Base-by-base conservation (phyloP, 2,329 filamentous ascomycete species). In the Teratosphaeria viscida region DNA sequence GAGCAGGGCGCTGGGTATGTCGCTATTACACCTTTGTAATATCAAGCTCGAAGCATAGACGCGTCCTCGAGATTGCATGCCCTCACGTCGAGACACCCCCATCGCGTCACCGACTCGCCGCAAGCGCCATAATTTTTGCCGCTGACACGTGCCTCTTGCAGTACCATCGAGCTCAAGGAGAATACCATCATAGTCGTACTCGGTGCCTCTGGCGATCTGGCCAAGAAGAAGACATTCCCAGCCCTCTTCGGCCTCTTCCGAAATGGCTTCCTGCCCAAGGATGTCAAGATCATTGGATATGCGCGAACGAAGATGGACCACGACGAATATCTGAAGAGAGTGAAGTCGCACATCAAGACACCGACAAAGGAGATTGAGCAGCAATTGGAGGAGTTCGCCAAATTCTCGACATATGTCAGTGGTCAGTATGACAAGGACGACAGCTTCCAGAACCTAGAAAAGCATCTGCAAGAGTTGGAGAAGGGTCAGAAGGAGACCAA, bases 191-290 rank as follows among this genome's bases (percentile, higher is more conserved):
- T 99, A 71, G 84, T 99, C 71, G 94, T 99, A 70, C 86, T 99
- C 67, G 94, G 94, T 72, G 94, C 94, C 66, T 99, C 94, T 57
- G 94, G 94, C 71, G 94, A 99, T 82, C 80, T 99, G 67, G 94
- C 94, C 57, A 99, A 99, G 84, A 99, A 99, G 87, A 99, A 99
- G 87, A 99, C 94, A 54, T 99, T 95, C 79, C 94, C 94, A 66
- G 94, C 94, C 62, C 86, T 99, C 59, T 99, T 99, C 75, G 94
- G 94, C 69, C 86, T 99, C 72, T 96, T 92, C 81, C 90, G 94
- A 74, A 99, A 99, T 81, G 92, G 96, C 78, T 99, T 97, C 81
- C 89, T 99, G 57, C 94, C 79, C 70, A 95, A 95, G 78, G 91
- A 95, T 77, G 91, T 96, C 78, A 89, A 86, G 77, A 96, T 99